Evolutionary conservation across 2,329 filamentous ascomycete genomes (phyloP), one percentile per base, ranked within the genome.

Genomic region (Aureobasidium sp.): DNA sequence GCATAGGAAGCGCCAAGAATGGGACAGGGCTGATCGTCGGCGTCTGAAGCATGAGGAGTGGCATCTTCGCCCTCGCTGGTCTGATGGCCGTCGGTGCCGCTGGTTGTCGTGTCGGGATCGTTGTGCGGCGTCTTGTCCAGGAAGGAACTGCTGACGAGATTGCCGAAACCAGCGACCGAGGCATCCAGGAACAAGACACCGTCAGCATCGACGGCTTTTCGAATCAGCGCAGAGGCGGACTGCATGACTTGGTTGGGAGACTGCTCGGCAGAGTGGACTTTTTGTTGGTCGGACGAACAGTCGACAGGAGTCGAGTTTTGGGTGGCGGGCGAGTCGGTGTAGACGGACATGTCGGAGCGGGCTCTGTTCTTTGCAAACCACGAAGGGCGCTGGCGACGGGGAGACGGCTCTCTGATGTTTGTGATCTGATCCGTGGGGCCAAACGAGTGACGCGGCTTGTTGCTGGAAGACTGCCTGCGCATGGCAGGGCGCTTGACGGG

Each of bases 191-290:
- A 77, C 2, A 75, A 66, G 13, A 81, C 77, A 3, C 78, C 79
- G 17, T 79, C 77, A 6, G 77, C 75, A 10, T 70, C 69, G n/a
- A 81, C 68, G 15, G 78, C 77, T 60, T 79, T 74, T 1, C 75
- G 73, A 2, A 82, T 69, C 0, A 81, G 63, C 35, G 77, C 74
- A 0, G 79, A 77, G 0, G 80, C 80, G 23, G 78, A 72, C 15
- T 71, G 69, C 60, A 81, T 80, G 4, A 42, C 37, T 8, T 37
- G 13, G 15, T 19, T 40, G 9, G 33, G 21, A 5, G 35, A 25
- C 19, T 38, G 23, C 17, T 53, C 49, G n/a, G 35, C 21, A 6
- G 49, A 21, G 13, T 38, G 33, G 33, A 19, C 4, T 13, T 25
- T 40, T 4, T 21, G 33, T 7, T 53, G 19, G 2, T 53, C 49